phyloP scores from a whole-genome alignment of 169 alveolate genomes.

The Cyclospora cayetanensis region DNA sequence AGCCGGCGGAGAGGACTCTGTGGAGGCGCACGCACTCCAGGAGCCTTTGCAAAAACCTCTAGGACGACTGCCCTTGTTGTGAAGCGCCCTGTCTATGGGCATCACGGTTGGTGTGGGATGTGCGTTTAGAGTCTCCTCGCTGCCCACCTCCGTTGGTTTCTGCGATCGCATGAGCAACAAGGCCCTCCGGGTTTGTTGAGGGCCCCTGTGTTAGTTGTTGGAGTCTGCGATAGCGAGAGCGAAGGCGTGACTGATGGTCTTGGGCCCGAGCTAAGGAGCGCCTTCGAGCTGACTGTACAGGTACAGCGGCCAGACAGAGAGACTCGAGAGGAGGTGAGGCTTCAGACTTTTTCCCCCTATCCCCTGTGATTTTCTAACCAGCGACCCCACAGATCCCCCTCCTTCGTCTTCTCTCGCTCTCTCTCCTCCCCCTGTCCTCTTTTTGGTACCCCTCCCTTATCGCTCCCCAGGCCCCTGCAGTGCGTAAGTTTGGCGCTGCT shows the following conservation, averaged over 20 bases:
- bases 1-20: not conserved
- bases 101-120: not conserved
- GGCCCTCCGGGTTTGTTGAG: not conserved
- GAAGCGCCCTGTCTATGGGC: not conserved
- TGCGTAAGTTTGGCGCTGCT: too few relatives aligned
- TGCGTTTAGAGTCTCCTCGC: conserved; percentile 22
- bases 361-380: too few relatives aligned
- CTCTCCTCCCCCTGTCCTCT: not conserved
- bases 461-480: not conserved
- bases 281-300: not conserved
- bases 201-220: conserved; percentile 13
- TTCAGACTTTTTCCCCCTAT: not conserved
- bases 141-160: conserved; percentile 29
- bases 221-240: not conserved
- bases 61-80: not conserved
- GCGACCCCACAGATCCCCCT: too few relatives aligned
- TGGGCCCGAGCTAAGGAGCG: not conserved
- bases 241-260: not conserved
- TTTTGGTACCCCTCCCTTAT: not conserved
- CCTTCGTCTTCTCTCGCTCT: not conserved
- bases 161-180: not conserved
- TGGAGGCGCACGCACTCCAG: not conserved
- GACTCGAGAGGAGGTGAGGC: not conserved
- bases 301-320: not conserved
- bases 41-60: not conserved